Base-by-base conservation (phyloP, 441 rosid species). In the Adansonia grandidieri region DNA sequence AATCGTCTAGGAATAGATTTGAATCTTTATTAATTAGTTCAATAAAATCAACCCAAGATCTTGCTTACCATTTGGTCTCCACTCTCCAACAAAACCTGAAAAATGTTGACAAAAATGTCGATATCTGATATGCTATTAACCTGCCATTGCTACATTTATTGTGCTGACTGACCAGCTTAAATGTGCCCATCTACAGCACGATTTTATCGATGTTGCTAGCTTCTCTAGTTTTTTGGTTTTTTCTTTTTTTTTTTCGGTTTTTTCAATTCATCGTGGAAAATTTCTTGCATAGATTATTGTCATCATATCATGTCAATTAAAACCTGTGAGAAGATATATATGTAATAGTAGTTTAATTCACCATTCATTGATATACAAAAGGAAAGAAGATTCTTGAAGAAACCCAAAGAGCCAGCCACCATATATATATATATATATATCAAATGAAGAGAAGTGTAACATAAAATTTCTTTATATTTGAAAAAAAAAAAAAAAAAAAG, bases 41-140 rank as follows among this genome's bases (percentile, higher is more conserved):
- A 48, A 48, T 20, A 69, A 68, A 68, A 68, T 68, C 56, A 45
- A 68, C 4, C 73, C n/a, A 47, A 10, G 56, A 68, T 68, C 37
- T 68, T 68, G 73, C n/a, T 20, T 10, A 19, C 15, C 14, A 11
- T 20, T 22, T 69, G n/a, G 73, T 68, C 73, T 10, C 73, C 73
- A 45, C 73, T 20, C 42, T 47, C 40, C 57, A 47, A 69, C 57
- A 22, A 48, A 20, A 69, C 57, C 73, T 20, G 17, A 47, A 69
- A 62, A 47, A 68, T 6, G 73, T 68, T 45, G 17, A 47, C 57
- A 68, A 68, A 68, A 45, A 47, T 47, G 56, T 47, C 57, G 11
- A 69, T 20, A 11, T 68, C 54, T 19, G 17, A 10, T 5, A 54
- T 68, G 72, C 50, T 8, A 17, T 32, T 5, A 63, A 28, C 68